Evolutionary conservation across 768 basidiomycete species (phyloP).

Genomic region (Leccinum obscurum): DNA sequence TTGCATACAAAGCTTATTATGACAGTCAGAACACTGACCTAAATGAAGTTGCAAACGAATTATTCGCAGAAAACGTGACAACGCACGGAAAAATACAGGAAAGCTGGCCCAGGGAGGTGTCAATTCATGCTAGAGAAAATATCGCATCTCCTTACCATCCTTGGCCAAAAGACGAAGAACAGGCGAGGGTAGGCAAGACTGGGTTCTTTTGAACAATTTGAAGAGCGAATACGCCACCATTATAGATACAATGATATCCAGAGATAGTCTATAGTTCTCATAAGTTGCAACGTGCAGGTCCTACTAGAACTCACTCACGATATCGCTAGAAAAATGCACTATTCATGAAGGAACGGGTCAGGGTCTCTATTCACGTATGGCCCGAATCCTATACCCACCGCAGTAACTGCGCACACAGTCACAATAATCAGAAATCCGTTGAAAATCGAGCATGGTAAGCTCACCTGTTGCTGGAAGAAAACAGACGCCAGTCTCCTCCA

Average conservation of each 20-base stretch:
- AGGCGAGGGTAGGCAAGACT: not conserved
- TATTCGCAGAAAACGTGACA: not conserved
- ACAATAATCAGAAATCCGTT: not conserved
- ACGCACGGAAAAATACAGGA: slow-evolving; percentile 1
- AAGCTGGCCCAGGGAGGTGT: not conserved
- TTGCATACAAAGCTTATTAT: not conserved
- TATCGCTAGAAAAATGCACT: slow-evolving; percentile 6
- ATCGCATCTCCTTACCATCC: slow-evolving; percentile 14
- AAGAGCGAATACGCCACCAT: slow-evolving; percentile 4
- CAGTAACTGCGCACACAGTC: not conserved
- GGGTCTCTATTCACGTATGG: no score
- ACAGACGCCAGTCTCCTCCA: not conserved
- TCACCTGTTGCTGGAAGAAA: not conserved
- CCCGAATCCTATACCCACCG: not conserved
- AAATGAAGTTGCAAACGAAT: not conserved
- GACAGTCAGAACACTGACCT: not conserved
- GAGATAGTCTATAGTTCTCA: not conserved
- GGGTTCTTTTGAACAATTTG: slow-evolving; percentile 1
- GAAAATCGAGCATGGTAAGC: not conserved
- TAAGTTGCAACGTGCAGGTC: not conserved
- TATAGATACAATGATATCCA: slow-evolving; percentile 4
- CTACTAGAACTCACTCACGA: not conserved
- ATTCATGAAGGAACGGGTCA: not conserved
- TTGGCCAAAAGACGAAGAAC: not conserved
- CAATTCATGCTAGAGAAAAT: not conserved